phyloP scores from a whole-genome alignment of 176 grass and related monocot genomes.

The Stipa capillata region DNA sequence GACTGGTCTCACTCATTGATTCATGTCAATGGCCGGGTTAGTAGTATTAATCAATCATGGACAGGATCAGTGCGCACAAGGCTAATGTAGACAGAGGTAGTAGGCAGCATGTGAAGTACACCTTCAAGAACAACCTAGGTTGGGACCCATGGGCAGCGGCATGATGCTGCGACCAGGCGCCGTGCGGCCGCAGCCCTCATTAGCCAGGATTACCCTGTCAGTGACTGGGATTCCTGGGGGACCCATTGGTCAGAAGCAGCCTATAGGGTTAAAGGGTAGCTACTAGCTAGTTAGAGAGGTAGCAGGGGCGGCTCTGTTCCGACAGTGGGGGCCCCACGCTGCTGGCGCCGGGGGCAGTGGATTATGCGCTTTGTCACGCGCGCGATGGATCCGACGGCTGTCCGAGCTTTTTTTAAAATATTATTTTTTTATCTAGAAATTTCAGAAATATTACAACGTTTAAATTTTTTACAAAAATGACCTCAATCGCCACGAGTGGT shows the following conservation, averaged over 20 bases:
- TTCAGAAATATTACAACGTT: no score
- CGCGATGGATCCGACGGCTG: conserved; percentile 28
- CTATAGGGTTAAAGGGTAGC: not conserved
- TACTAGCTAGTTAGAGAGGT: not conserved
- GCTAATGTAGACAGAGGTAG: not conserved
- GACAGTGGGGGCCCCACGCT: not conserved
- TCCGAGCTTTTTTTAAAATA: no score
- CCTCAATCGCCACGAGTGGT: no score
- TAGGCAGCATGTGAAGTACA: conserved; percentile 7
- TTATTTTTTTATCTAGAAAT: no score
- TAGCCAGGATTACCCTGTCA: not conserved
- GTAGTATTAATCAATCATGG: not conserved
- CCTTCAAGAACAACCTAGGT: not conserved
- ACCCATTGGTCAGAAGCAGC: not conserved
- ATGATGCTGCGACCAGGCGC: not conserved
- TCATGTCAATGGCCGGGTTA: not conserved
- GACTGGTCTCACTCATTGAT: not conserved
- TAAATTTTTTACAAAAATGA: no score
- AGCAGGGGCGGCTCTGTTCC: not conserved
- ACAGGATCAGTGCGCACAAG: not conserved
- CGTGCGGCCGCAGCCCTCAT: not conserved
- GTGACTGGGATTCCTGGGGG: not conserved
- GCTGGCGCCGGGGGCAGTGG: not conserved
- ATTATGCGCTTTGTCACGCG: conserved; percentile 27
- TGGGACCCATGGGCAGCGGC: not conserved